phyloP scores from a whole-genome alignment of 768 basidiomycete genomes.

The Erythrobasidium yunnanense region DNA sequence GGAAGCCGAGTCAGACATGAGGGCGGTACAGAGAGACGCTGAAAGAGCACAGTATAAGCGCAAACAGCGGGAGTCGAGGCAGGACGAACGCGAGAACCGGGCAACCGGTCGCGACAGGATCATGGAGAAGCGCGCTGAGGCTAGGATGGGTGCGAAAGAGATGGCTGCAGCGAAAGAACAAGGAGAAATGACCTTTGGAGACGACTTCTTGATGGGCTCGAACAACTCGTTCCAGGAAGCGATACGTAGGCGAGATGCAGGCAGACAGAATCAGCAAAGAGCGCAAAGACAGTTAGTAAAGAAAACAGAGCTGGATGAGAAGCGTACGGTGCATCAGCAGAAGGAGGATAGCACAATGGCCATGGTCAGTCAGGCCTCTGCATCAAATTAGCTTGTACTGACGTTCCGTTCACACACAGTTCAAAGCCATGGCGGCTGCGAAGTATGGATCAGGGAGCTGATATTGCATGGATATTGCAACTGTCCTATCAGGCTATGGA shows the following conservation, averaged over 20 bases:
- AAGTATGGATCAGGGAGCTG: constrained; percentile 27
- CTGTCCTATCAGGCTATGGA: too few relatives aligned
- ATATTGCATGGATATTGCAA: background rate
- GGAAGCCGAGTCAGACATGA: constrained; percentile 10
- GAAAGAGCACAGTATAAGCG: constrained; percentile 5
- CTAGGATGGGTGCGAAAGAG: background rate
- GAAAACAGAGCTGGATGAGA: constrained; percentile 1
- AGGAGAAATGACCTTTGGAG: constrained; percentile 14
- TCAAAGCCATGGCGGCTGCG: constrained; percentile 22
- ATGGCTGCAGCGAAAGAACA: constrained; percentile 21
- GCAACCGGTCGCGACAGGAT: constrained; percentile 36
- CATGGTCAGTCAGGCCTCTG: constrained; percentile 11
- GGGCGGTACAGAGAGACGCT: background rate
- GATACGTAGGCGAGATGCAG: constrained; percentile 1
- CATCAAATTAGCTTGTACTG: background rate
- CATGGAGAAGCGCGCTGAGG: background rate
- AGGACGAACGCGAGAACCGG: constrained; percentile 3
- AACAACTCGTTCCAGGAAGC: constrained; percentile 17
- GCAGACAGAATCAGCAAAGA: background rate
- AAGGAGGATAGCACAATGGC: constrained; percentile 23
- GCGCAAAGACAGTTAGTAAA: background rate
- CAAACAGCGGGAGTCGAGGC: background rate
- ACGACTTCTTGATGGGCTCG: background rate
- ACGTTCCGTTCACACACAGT: background rate
- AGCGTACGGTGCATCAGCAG: background rate